Percentiles rank a stretch among this genome's conserved stretches.
phyloP scores from a whole-genome alignment of 2,329 filamentous ascomycete species.

The Passalora sequoiae region DNA sequence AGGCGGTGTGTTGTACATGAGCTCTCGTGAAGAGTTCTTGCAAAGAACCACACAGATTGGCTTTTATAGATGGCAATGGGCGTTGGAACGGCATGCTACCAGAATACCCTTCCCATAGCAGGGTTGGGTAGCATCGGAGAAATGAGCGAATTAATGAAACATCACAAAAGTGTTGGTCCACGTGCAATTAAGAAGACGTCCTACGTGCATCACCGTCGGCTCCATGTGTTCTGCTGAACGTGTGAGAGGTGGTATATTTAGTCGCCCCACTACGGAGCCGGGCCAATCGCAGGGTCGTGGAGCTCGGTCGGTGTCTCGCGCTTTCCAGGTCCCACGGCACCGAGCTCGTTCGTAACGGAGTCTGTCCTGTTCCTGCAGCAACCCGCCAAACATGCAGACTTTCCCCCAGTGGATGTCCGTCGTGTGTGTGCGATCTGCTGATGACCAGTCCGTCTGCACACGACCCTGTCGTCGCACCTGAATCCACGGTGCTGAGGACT shows the following conservation, averaged over 20 bases:
- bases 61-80: conserved; percentile 12
- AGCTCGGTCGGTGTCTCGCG: too few relatives aligned
- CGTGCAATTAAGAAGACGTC: too few relatives aligned
- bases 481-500: too few relatives aligned
- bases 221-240: neutral
- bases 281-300: too few relatives aligned
- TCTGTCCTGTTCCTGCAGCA: conserved; percentile 3
- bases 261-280: too few relatives aligned
- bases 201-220: too few relatives aligned
- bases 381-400: neutral
- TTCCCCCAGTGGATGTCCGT: neutral
- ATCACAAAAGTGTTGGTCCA: too few relatives aligned
- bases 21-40: conserved; percentile 9
- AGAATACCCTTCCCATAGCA: conserved; percentile 9
- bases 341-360: neutral
- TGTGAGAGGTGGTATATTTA: neutral
- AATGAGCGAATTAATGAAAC: conserved; percentile 14
- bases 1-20: conserved; percentile 9
- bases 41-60: conserved; percentile 3
- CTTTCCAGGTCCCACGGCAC: neutral
- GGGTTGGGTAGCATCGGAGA: conserved; percentile 20
- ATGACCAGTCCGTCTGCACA: too few relatives aligned
- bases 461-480: too few relatives aligned
- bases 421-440: too few relatives aligned
- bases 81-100: conserved; percentile 10